These are phyloP conservation scores for Rhynchosporium graminicola DNA, from an alignment of 2,329 filamentous ascomycete genomes.

Conservation along the genomic window DNA sequence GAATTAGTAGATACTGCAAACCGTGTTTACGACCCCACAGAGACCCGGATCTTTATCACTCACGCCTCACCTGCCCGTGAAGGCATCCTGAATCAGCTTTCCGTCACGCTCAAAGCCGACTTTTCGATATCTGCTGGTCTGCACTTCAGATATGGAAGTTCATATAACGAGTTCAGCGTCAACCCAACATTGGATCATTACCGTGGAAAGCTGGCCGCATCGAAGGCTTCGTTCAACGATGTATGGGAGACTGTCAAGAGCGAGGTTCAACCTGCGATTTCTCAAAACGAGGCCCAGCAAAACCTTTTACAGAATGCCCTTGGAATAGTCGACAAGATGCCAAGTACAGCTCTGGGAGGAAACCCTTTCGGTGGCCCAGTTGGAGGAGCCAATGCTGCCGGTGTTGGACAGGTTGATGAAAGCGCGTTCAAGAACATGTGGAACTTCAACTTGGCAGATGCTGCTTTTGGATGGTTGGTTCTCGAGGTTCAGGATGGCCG, in stretches of 20 bases:
- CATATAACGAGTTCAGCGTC: conserved; percentile 99
- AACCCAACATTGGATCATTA: conserved; percentile 98
- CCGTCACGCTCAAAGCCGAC: conserved; percentile 94
- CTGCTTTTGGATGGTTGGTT: conserved; percentile 94
- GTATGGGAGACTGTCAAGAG: conserved; percentile 98
- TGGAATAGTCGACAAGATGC: conserved; percentile 97
- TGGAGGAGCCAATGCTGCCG: conserved; percentile 62
- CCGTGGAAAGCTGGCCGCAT: conserved; percentile 95
- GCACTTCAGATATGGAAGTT: conserved; percentile 98
- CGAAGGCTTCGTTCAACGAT: conserved; percentile 97
- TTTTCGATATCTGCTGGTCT: conserved; percentile 97
- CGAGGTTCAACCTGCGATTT: conserved; percentile 92
- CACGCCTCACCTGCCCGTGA: conserved; percentile 96
- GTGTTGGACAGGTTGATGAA: conserved; percentile 90
- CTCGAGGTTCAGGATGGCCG: conserved; percentile 93
- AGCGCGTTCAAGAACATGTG: conserved; percentile 99
- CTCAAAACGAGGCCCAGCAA: conserved; percentile 91
- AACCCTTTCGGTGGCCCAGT: conserved; percentile 93
- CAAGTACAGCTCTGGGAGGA: conserved; percentile 87
- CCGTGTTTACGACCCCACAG: conserved; percentile 95
- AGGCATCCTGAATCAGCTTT: conserved; percentile 95
- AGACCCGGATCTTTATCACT: conserved; percentile 94
- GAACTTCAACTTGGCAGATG: conserved; percentile 99
- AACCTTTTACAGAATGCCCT: conserved; percentile 88
- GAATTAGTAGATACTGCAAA: conserved; percentile 97